Evolutionary conservation across 2,329 filamentous ascomycete species (phyloP).

Genomic region (Fusarium udum): DNA sequence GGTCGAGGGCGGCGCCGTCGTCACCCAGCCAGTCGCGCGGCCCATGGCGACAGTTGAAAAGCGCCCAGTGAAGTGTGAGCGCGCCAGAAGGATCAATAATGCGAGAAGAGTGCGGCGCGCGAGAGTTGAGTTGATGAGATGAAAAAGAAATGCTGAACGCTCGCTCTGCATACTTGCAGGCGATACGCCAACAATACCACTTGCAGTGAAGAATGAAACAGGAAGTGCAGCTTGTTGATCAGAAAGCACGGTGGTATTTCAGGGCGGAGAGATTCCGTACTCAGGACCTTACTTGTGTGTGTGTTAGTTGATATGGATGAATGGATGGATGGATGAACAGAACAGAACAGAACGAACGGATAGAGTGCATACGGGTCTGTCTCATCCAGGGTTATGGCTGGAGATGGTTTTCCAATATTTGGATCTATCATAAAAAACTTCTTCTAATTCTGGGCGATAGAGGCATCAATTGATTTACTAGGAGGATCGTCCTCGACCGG

Average conservation of each 20-base stretch:
- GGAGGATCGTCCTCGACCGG: not conserved
- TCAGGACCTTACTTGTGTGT: not conserved
- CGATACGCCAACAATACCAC: slow-evolving; percentile 18
- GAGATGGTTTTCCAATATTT: slow-evolving; percentile 7
- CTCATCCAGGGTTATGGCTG: slow-evolving; percentile 12
- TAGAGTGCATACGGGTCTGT: not conserved
- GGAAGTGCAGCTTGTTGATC: slow-evolving; percentile 4
- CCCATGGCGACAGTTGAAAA: slow-evolving; percentile 21
- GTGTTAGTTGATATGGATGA: not conserved
- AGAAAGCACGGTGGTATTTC: not conserved
- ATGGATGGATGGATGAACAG: not conserved
- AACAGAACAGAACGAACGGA: not conserved
- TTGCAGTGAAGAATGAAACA: slow-evolving; percentile 5
- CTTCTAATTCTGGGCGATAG: slow-evolving; percentile 2
- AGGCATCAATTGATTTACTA: not conserved
- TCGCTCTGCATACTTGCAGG: not conserved
- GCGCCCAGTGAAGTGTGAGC: slow-evolving; percentile 24
- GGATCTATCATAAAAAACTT: not conserved
- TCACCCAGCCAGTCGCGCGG: slow-evolving; percentile 30
- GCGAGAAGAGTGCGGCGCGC: not conserved
- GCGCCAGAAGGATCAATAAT: slow-evolving; percentile 30
- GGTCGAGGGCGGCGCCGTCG: slow-evolving; percentile 21
- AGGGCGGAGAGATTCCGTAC: slow-evolving; percentile 28
- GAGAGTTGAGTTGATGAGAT: slow-evolving; percentile 1
- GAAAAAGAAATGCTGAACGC: not conserved